Base-by-base conservation (phyloP, 306 rosid genomes). In the Sicyos baderoa region DNA sequence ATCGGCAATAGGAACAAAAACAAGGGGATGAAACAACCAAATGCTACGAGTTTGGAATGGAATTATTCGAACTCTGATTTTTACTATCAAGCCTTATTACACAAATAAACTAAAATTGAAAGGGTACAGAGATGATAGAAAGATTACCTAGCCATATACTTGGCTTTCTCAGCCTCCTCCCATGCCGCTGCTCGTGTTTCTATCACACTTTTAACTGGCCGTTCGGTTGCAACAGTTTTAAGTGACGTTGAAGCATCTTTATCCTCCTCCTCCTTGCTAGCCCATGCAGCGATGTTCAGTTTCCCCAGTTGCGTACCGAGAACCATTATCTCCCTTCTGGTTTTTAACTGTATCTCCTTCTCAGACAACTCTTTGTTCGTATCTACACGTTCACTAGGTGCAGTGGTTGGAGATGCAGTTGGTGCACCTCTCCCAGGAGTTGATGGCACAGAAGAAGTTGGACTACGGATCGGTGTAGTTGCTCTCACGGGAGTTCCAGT, bases 271-370 rank as follows among this genome's bases (percentile, higher is more conserved):
- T 85, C 93, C 80, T 86, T 92, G 86, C 95, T 88, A 82, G 98
- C 98, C 98, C 98, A 92, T 18, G 98, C 96, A 77, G 98, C 95
- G 77, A 92, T 92, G 78, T 87, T 92, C 82, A 78, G 80, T 84
- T 92, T 92, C 72, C 98, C 98, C 54, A 92, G 79, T 78, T 86
- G 98, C 52, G 89, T 88, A 54, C 98, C 98, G 23, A 92, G 96
- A 80, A 52, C 93, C 86, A 87, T 86, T 69, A 92, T 92, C 78
- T 89, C 98, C 78, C 84, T 84, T 82, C 98, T 87, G 22, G 98
- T 92, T 84, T 83, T 92, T 83, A 87, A 78, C 78, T 91, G 97
- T 54, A 91, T 81, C 85, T 92, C 98, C 87, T 86, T 86, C 75
- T 89, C 96, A 40, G 96, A 87, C 79, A 92, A 77, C 51, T 80